Evolutionary conservation across 345 rosid genomes (phyloP).

Genomic region (Brassica juncea): DNA sequence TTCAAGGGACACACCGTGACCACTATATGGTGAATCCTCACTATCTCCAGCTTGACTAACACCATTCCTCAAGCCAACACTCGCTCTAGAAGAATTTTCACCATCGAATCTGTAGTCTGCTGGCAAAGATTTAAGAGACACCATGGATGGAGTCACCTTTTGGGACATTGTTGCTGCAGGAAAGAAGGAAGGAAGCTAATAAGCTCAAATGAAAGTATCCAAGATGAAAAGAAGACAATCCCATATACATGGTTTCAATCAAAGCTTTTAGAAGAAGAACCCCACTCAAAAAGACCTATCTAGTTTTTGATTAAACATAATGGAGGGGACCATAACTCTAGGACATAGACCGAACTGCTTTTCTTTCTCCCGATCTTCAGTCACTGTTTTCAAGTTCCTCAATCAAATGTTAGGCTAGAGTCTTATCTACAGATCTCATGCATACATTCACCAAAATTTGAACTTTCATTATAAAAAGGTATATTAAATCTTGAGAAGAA

Average conservation of each 20-base stretch:
- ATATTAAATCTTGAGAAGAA: conserved; percentile 24
- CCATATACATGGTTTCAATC: conserved; percentile 44
- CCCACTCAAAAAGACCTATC: conserved; percentile 53
- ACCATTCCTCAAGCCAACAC: conserved; percentile 33
- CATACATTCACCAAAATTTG: background rate
- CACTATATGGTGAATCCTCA: conserved; percentile 83
- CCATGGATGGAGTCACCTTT: conserved; percentile 57
- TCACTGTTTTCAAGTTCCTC: conserved; percentile 46
- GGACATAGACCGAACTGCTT: conserved; percentile 51
- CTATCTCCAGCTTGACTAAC: conserved; percentile 45
- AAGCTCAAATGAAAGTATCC: conserved; percentile 21
- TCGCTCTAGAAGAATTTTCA: conserved; percentile 41
- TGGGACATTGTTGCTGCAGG: conserved; percentile 53
- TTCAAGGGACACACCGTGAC: conserved; percentile 44
- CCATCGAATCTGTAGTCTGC: conserved; percentile 61
- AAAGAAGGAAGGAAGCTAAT: conserved; percentile 40
- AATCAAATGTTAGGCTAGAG: conserved; percentile 23
- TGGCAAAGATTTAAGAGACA: conserved; percentile 71
- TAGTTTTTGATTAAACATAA: conserved; percentile 40
- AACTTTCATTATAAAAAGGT: background rate
- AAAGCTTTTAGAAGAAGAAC: conserved; percentile 52
- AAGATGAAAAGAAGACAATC: conserved; percentile 35
- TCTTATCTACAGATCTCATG: background rate
- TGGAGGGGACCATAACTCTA: conserved; percentile 66
- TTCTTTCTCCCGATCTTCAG: conserved; percentile 38